A percentile compares a stretch with the other conserved stretches of the same genome.
phyloP scores from a whole-genome alignment of 2,329 filamentous ascomycete genomes.

The Microdochium nivale region DNA sequence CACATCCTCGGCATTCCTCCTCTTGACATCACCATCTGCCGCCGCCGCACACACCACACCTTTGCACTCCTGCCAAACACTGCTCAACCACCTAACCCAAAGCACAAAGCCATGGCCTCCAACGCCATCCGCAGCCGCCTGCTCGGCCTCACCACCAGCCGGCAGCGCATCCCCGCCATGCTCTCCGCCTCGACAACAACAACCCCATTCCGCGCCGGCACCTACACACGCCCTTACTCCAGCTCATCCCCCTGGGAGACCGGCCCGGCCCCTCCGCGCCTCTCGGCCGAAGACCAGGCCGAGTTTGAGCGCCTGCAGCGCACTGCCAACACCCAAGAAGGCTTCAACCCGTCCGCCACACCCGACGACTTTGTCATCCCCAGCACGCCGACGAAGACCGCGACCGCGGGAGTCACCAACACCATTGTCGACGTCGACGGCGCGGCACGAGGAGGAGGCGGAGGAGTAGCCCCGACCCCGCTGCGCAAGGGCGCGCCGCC shows the following conservation, averaged over 20 bases:
- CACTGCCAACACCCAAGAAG: conserved; percentile 31
- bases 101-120: background rate
- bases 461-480: conserved; percentile 23
- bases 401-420: background rate
- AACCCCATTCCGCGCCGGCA: background rate
- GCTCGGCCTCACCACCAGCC: background rate
- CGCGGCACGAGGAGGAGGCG: too few relatives aligned
- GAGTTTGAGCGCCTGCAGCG: conserved; percentile 68
- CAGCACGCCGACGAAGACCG: conserved; percentile 1
- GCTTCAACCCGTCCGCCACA: conserved; percentile 18
- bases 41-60: too few relatives aligned
- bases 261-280: conserved; percentile 69
- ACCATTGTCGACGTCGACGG: background rate
- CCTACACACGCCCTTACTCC: conserved; percentile 21
- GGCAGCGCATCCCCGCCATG: conserved; percentile 2
- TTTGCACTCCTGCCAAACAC: too few relatives aligned
- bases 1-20: too few relatives aligned
- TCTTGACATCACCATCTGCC: too few relatives aligned
- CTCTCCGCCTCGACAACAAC: background rate
- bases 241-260: conserved; percentile 32
- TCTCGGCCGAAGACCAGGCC: conserved; percentile 55
- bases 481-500: conserved; percentile 59
- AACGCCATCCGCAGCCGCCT: background rate
- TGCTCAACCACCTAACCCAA: background rate
- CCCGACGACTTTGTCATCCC: conserved; percentile 4